Evolutionary conservation across 2,329 filamentous ascomycete species (phyloP).

Genomic region (Cladosporium sp.): DNA sequence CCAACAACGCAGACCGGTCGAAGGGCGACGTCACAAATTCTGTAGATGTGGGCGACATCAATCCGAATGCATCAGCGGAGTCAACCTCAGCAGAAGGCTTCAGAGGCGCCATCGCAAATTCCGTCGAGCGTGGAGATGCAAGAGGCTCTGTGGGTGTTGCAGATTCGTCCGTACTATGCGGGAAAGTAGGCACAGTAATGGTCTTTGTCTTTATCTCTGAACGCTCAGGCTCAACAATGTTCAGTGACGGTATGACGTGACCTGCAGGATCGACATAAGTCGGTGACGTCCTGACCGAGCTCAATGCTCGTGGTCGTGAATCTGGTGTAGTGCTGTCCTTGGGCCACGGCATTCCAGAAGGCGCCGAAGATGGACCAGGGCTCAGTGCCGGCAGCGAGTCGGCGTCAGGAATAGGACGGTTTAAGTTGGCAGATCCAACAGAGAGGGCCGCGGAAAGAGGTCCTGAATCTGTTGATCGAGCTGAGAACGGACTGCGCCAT

Average conservation of each 20-base stretch:
- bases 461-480: slow-evolving; percentile 13
- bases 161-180: slow-evolving; percentile 24
- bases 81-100: slow-evolving; percentile 36
- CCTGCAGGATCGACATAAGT: slow-evolving; percentile 45
- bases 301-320: slow-evolving; percentile 25
- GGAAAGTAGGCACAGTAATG: slow-evolving; percentile 16
- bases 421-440: slow-evolving; percentile 6
- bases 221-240: slow-evolving; percentile 29
- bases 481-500: slow-evolving; percentile 37
- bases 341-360: slow-evolving; percentile 63
- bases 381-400: slow-evolving; percentile 38
- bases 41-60: slow-evolving; percentile 45
- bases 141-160: slow-evolving; percentile 28
- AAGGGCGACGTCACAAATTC: slow-evolving; percentile 43
- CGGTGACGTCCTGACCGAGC: slow-evolving; percentile 54
- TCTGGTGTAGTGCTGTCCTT: slow-evolving; percentile 45
- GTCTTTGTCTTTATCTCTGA: slow-evolving; percentile 12
- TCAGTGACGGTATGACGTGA: slow-evolving; percentile 37
- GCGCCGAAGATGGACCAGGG: slow-evolving; percentile 68
- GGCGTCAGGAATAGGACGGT: slow-evolving; percentile 11
- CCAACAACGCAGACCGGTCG: slow-evolving; percentile 39
- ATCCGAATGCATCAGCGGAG: slow-evolving; percentile 41
- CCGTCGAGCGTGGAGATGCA: slow-evolving; percentile 43
- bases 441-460: slow-evolving; percentile 12
- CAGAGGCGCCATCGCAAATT: slow-evolving; percentile 41